These are phyloP conservation scores for Fusarium sp. DNA, from an alignment of 2,329 filamentous ascomycete species.

Conservation along the genomic window DNA sequence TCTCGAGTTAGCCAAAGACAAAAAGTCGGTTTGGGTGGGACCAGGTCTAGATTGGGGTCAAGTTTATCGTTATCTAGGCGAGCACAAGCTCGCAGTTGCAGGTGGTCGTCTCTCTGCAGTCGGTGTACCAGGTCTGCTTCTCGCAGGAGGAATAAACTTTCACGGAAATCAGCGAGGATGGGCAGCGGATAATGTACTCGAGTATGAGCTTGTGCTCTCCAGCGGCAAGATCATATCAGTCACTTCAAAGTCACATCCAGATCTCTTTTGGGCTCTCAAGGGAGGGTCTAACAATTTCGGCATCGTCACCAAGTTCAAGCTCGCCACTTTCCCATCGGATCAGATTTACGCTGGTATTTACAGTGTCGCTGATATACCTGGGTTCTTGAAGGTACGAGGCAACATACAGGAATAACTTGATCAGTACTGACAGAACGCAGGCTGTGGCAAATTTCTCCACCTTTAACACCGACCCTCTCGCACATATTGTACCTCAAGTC, in stretches of 20 bases:
- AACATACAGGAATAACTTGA: fast-evolving
- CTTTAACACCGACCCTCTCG: slow-evolving; percentile 27
- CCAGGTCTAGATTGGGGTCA: slow-evolving; percentile 33
- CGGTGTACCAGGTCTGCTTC: slow-evolving; percentile 26
- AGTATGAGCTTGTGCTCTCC: slow-evolving; percentile 56
- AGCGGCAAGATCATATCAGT: slow-evolving; percentile 52
- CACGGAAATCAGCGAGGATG: slow-evolving; percentile 42
- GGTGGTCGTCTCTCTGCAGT: slow-evolving; percentile 32
- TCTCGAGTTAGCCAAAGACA: slow-evolving; percentile 12
- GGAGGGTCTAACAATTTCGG: slow-evolving; percentile 51
- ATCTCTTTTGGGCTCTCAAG: slow-evolving; percentile 50
- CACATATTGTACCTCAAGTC: slow-evolving; percentile 26
- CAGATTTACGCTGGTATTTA: slow-evolving; percentile 25
- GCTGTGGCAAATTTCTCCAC: slow-evolving; percentile 26
- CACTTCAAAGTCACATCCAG: slow-evolving; percentile 46
- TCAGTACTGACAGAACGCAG: background rate
- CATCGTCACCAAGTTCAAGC: slow-evolving; percentile 48
- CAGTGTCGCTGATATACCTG: slow-evolving; percentile 10
- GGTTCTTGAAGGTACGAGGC: slow-evolving; percentile 7
- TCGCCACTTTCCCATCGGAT: slow-evolving; percentile 37
- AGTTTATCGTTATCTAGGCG: slow-evolving; percentile 19
- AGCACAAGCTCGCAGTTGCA: slow-evolving; percentile 12
- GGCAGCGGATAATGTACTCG: slow-evolving; percentile 43
- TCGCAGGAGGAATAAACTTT: slow-evolving; percentile 34
- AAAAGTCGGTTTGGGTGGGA: slow-evolving; percentile 22